A percentile compares a stretch with the other conserved stretches of the same genome.
phyloP scores from a whole-genome alignment of 768 basidiomycete species.

The Boletus vinaceobasis region DNA sequence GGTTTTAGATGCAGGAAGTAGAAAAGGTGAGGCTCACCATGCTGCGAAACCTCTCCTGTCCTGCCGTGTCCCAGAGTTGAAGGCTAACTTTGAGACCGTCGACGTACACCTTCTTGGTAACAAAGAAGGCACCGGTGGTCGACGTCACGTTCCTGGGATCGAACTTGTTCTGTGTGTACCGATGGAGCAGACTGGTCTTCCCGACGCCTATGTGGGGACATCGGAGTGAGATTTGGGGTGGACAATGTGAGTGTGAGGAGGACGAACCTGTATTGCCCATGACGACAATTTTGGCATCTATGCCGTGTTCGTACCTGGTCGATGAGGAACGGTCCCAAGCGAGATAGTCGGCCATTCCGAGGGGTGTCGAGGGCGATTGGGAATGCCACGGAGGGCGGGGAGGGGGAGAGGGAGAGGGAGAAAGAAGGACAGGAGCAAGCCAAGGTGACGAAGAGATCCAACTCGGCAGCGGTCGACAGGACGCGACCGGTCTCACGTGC shows the following conservation, averaged over 20 bases:
- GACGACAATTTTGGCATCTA: conserved; percentile 94
- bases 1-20: conserved; percentile 7
- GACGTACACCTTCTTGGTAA: conserved; percentile 86
- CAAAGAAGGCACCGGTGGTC: conserved; percentile 91
- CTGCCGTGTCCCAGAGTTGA: conserved; percentile 92
- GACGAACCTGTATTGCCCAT: conserved; percentile 75
- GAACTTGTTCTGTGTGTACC: conserved; percentile 90
- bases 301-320: conserved; percentile 74
- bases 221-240: conserved; percentile 18
- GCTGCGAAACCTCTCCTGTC: conserved; percentile 88
- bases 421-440: conserved; percentile 24
- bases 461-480: conserved; percentile 23
- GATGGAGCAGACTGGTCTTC: conserved; percentile 86
- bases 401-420: conserved; percentile 36
- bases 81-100: conserved; percentile 83
- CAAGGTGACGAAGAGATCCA: conserved; percentile 26
- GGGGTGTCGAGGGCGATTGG: conserved; percentile 21
- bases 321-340: conserved; percentile 63
- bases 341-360: conserved; percentile 54
- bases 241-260: conserved; percentile 9
- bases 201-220: conserved; percentile 62
- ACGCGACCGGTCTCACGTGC: conserved; percentile 37
- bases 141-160: conserved; percentile 85
- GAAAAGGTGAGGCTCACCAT: conserved; percentile 53
- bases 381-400: conserved; percentile 48